Evolutionary conservation across 495 filamentous ascomycete species (phyloP), one percentile per base, ranked within the genome.

Genomic region (Barbatosphaeria neglecta): DNA sequence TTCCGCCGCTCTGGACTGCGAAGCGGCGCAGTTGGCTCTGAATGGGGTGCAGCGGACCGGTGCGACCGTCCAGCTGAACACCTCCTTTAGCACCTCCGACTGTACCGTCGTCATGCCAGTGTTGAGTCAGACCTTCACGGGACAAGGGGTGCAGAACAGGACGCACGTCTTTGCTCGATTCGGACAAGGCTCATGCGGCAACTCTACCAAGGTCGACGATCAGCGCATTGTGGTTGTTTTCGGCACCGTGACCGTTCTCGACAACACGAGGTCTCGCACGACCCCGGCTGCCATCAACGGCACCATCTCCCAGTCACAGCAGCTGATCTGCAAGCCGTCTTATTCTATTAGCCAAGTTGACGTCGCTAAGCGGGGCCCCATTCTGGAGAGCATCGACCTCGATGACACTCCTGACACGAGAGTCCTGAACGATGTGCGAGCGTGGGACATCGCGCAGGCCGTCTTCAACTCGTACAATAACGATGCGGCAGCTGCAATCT

Each of bases 181-280:
- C 15, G 51, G 44, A 8, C 33, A 45, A 17, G 53, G 50, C 3
- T 50, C 52, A 9, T 61, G 58, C 37, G 46, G 35, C 0, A 43
- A 42, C 17, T 53, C 53, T 13, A 44, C 23, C 5, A 22, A 24
- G 7, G 11, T 18, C 2, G 48, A 52, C 31, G 48, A 52, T 25
- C 45, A 54, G 20, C 49, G 55, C 5, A 48, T 61, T 17, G 53
- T 56, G n/a, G 50, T 55, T 11, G 49, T 54, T 4, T 47, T 54
- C 15, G 45, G 50, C 6, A 52, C 41, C 6, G 48, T 38, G n/a
- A 47, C 20, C 4, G 41, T 54, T 43, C 48, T 51, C 22, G 4
- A 4, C 3, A n/a, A n/a, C 6, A n/a, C 31, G 5, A 35, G 6
- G 13, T 35, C 31, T 15, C 31, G 31, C 11, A 9, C 28, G 13